Evolutionary conservation across 1,284 basidiomycete species (phyloP).

Genomic region (Trichosporon sp.): DNA sequence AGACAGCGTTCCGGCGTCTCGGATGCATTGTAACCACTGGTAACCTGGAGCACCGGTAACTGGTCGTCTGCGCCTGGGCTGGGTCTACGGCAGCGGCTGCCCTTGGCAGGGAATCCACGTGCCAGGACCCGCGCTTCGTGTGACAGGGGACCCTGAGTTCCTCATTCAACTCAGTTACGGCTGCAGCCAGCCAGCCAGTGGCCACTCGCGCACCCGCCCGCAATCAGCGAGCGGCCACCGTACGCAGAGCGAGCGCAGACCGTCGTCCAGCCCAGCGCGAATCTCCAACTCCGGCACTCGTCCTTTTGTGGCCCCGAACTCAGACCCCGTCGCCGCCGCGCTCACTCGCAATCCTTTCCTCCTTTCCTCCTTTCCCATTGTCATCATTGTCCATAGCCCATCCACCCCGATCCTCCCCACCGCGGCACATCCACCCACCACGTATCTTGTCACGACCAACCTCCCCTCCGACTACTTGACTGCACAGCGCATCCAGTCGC

Average conservation of each 20-base stretch:
- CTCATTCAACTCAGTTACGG: background rate
- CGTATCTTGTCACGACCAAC: background rate
- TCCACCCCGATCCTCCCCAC: background rate
- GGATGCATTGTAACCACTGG: background rate
- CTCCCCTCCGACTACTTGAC: background rate
- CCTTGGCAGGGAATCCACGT: background rate
- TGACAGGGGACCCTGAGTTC: background rate
- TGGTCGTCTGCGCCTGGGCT: background rate
- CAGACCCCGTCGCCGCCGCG: too few species aligned
- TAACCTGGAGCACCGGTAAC: background rate
- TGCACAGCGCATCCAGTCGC: slow-evolving; percentile 3
- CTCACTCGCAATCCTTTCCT: background rate
- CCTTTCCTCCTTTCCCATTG: background rate
- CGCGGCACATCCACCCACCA: background rate
- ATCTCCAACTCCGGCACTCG: background rate
- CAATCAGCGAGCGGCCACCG: background rate
- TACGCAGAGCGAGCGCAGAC: too few species aligned
- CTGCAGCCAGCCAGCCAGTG: background rate
- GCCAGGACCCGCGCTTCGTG: background rate
- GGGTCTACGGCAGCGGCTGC: background rate
- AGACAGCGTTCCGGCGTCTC: background rate
- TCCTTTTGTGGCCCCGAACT: background rate
- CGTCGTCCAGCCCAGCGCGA: too few species aligned
- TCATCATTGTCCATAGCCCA: background rate
- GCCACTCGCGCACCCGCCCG: background rate